Evolutionary conservation across 768 basidiomycete genomes (phyloP).

Genomic region (Mycena latifolia): DNA sequence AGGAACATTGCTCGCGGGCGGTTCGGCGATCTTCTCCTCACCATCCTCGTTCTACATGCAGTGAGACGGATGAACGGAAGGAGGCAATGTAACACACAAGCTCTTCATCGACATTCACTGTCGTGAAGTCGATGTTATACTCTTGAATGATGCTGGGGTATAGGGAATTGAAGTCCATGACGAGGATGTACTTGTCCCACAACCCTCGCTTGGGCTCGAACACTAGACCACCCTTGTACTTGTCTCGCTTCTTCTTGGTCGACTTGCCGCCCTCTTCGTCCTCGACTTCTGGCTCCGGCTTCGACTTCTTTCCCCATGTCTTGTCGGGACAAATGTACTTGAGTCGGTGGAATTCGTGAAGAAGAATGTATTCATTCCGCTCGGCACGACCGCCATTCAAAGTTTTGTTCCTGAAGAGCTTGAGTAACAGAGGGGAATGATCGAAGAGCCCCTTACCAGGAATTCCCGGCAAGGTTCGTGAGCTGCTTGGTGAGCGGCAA

Average conservation of each 20-base stretch:
- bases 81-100: conserved; percentile 35
- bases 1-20: conserved; percentile 74
- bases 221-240: conserved; percentile 98
- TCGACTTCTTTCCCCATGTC: conserved; percentile 82
- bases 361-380: conserved; percentile 97
- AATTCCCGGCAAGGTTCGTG: conserved; percentile 96
- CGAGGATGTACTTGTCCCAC: conserved; percentile 96
- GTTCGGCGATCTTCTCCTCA: conserved; percentile 92
- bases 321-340: conserved; percentile 99
- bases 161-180: conserved; percentile 99
- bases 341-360: conserved; percentile 96
- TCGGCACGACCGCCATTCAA: conserved; percentile 98
- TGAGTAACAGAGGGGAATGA: too few relatives aligned
- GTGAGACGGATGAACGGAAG: conserved; percentile 10
- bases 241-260: conserved; percentile 84
- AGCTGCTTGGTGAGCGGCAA: conserved; percentile 92
- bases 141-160: conserved; percentile 99
- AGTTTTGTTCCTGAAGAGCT: conserved; percentile 87
- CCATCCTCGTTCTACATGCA: conserved; percentile 50
- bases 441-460: conserved; percentile 71
- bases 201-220: conserved; percentile 96
- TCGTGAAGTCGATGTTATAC: conserved; percentile 99
- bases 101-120: conserved; percentile 81
- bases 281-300: conserved; percentile 62
- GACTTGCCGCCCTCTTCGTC: conserved; percentile 70